Evolutionary conservation across 768 basidiomycete genomes (phyloP).

Genomic region (Mycena amicta): DNA sequence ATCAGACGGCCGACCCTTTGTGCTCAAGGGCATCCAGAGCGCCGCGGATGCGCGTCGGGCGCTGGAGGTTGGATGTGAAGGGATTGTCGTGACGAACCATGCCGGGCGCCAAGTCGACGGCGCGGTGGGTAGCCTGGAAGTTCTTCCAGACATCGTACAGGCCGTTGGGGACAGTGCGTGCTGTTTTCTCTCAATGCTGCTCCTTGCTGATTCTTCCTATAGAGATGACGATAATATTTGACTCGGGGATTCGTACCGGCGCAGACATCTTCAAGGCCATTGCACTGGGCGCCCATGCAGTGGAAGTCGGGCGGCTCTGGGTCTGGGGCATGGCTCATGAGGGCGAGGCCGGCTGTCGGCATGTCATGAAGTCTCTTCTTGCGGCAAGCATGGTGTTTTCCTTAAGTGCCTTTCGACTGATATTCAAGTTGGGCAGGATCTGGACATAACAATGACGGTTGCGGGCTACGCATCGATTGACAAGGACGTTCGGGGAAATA

Average conservation of each 20-base stretch:
- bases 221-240: constrained; percentile 76
- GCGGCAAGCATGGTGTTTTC: constrained; percentile 72
- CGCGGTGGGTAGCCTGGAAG: constrained; percentile 70
- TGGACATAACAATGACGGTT: constrained; percentile 66
- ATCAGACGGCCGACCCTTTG: too few relatives aligned
- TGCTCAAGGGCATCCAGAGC: constrained; percentile 80
- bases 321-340: too few relatives aligned
- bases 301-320: constrained; percentile 58
- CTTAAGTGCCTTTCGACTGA: too few relatives aligned
- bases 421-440: constrained; percentile 69
- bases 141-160: constrained; percentile 69
- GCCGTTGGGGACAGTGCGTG: constrained; percentile 58
- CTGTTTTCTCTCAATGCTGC: constrained; percentile 61
- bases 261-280: constrained; percentile 84
- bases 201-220: constrained; percentile 63
- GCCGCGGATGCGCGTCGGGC: constrained; percentile 74
- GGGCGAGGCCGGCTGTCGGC: constrained; percentile 65
- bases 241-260: constrained; percentile 83
- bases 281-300: constrained; percentile 82
- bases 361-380: constrained; percentile 70
- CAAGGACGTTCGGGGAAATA: too few relatives aligned
- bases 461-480: too few relatives aligned
- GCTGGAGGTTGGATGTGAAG: constrained; percentile 63
- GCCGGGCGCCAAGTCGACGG: constrained; percentile 82
- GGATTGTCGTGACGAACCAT: constrained; percentile 82